Evolutionary conservation across 139 green algal genomes (phyloP), one percentile per base, ranked within the genome.

Genomic region (Closterium sp.): DNA sequence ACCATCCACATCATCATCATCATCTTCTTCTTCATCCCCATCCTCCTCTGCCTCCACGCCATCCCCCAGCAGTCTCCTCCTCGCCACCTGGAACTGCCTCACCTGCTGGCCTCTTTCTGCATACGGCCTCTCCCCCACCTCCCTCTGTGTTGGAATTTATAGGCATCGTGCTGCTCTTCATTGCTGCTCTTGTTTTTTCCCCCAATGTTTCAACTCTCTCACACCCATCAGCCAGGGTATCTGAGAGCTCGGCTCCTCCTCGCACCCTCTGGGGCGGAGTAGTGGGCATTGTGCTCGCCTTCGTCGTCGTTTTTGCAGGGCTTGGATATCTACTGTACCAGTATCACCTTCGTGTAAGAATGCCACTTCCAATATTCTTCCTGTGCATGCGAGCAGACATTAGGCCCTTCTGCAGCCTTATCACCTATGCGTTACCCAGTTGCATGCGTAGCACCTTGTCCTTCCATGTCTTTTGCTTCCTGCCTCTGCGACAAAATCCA

Each of bases 251-350:
- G 23, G 43, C 43, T 9, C 43, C 3, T 69, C 2, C 43, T 69
- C 9, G 43, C 23, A 69, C 43, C 43, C 21, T 69, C 43, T 69
- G 43, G 0, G 43, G 43, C 23, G 43, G 43, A 69, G 43, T 69
- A 69, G 43, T 33, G 33, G 30, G 7, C 33, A 87, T 94, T 31
- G 66, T 93, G 32, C 25, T 94, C 4, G 89, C 28, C 30, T 90
- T 21, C 30, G 8, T 93, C 34, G 64, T n/a, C 3, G 34, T 94
- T 36, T 81, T 91, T 21, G 89, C 83, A 28, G 84, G 38, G 16
- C 90, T n/a, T n/a, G 89, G 89, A 30, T 94, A 94, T 28, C 2
- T 93, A 16, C 21, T 94, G n/a, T 94, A 94, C 89, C 91, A 93
- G 36, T 94, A 94, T 66, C 34, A 90, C 89, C n/a, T 93, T 9